Conservation (phyloP, 768 basidiomycete species). For the Galerina sulciceps region DNA sequence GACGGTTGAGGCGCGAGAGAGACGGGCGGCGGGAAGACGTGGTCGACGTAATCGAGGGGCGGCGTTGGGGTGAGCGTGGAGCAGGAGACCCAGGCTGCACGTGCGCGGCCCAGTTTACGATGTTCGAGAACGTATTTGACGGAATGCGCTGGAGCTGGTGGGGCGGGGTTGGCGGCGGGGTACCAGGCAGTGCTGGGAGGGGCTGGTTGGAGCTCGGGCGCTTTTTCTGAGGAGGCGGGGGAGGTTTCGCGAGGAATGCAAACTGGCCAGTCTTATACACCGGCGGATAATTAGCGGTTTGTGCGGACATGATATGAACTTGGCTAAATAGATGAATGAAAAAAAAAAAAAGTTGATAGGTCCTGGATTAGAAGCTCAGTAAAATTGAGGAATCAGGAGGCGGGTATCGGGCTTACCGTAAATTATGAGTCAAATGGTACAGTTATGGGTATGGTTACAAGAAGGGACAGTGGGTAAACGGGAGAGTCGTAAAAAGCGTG, state of each 20-base stretch:
- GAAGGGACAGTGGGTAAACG: constrained; percentile 13
- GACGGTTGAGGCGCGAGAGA: constrained; percentile 36
- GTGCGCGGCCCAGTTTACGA: constrained; percentile 63
- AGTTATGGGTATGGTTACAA: neutral
- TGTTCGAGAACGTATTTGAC: constrained; percentile 51
- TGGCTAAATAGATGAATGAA: neutral
- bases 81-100: constrained; percentile 75
- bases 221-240: constrained; percentile 39
- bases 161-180: constrained; percentile 16
- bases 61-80: constrained; percentile 41
- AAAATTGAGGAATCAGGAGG: constrained; percentile 7
- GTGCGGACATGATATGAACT: constrained; percentile 13
- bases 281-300: constrained; percentile 17
- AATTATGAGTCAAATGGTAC: constrained; percentile 4
- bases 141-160: constrained; percentile 27
- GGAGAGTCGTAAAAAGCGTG: constrained; percentile 10
- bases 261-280: constrained; percentile 30
- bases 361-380: constrained; percentile 10
- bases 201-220: constrained; percentile 29
- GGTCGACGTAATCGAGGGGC: constrained; percentile 25
- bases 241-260: constrained; percentile 47
- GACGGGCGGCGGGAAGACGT: constrained; percentile 29
- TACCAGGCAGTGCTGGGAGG: constrained; percentile 29
- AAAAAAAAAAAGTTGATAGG: constrained; percentile 3
- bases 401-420: constrained; percentile 7